These are phyloP conservation scores for Pseudogymnoascus sp. DNA, from an alignment of 2,329 filamentous ascomycete genomes.

Conservation along the genomic window DNA sequence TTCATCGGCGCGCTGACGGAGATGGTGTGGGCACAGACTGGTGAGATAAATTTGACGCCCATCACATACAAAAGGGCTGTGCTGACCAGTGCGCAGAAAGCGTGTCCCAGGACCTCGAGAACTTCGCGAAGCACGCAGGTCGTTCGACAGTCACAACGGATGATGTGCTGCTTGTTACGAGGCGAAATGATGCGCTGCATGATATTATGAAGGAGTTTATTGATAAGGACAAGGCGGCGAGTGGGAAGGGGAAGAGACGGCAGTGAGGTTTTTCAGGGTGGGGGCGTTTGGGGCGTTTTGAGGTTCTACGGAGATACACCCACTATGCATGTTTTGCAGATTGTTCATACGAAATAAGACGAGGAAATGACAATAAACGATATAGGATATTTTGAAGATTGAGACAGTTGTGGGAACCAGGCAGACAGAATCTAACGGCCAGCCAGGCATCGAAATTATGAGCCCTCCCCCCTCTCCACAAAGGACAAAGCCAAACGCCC, in stretches of 20 bases:
- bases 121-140: conserved; percentile 68
- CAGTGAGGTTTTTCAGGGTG: background rate
- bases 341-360: background rate
- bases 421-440: background rate
- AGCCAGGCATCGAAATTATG: background rate
- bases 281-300: background rate
- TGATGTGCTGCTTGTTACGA: conserved; percentile 78
- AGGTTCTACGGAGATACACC: background rate
- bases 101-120: conserved; percentile 51
- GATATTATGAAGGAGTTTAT: conserved; percentile 63
- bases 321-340: background rate
- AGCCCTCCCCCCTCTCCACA: background rate
- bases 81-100: conserved; percentile 34
- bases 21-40: conserved; percentile 79
- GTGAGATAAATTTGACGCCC: conserved; percentile 36
- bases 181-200: conserved; percentile 79
- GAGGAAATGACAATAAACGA: background rate
- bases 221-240: conserved; percentile 47
- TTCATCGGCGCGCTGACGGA: conserved; percentile 83
- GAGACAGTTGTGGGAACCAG: background rate
- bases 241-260: conserved; percentile 16
- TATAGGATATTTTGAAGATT: background rate
- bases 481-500: background rate
- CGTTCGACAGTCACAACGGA: conserved; percentile 72
- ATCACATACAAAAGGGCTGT: background rate